Conservation (phyloP, 148 eudicot genomes). For the Suaeda aralocaspica region DNA sequence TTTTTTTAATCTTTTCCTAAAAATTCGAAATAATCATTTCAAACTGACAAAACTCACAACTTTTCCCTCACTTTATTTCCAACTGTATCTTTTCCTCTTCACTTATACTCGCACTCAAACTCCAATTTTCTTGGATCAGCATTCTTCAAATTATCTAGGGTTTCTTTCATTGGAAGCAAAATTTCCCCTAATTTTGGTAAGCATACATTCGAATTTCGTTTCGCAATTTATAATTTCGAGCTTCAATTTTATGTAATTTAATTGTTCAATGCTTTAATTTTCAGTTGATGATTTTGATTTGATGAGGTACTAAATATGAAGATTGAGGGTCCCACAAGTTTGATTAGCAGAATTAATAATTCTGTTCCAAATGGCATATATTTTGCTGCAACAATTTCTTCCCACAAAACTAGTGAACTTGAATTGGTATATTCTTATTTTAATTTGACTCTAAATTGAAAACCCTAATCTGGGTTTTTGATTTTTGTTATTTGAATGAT, state of each 20-base stretch:
- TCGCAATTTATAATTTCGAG: background rate
- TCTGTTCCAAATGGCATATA: constrained; percentile 41
- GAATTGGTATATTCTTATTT: constrained; percentile 49
- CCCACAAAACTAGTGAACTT: constrained; percentile 55
- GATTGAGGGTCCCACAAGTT: constrained; percentile 41
- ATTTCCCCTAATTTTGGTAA: no score
- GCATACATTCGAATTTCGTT: background rate
- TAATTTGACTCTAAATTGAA: background rate
- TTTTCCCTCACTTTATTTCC: no score
- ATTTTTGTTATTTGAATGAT: background rate
- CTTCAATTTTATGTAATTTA: background rate
- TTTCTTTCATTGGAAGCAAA: no score
- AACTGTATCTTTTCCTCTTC: no score
- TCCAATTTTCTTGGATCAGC: no score
- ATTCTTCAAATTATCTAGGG: no score
- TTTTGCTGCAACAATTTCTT: constrained; percentile 53
- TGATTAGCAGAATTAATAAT: constrained; percentile 47
- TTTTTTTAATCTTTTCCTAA: no score
- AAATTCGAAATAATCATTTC: no score
- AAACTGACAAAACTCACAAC: no score
- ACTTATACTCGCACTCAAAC: no score
- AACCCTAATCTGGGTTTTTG: background rate
- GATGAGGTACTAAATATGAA: constrained; percentile 38
- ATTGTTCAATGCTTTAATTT: background rate
- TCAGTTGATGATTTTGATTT: background rate